Percentiles rank a stretch among this genome's conserved stretches.
phyloP scores from a whole-genome alignment of 2,329 filamentous ascomycete species.

The Trichoderma sp. region DNA sequence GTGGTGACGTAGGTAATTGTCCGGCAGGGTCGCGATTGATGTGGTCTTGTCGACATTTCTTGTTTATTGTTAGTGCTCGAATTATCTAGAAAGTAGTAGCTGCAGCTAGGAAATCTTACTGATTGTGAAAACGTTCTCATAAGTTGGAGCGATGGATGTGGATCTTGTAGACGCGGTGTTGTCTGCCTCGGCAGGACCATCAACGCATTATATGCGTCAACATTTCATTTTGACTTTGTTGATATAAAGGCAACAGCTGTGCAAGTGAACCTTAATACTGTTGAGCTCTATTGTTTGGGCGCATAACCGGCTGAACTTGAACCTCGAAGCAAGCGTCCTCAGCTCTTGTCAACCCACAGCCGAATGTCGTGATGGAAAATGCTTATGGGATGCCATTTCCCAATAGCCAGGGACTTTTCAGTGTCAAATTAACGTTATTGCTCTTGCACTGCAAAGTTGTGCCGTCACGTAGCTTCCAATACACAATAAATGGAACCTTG shows the following conservation, averaged over 20 bases:
- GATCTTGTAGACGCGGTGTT: background rate
- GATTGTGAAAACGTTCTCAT: background rate
- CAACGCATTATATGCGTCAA: background rate
- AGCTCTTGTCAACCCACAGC: background rate
- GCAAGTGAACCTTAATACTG: background rate
- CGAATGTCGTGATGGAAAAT: background rate
- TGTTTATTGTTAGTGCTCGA: background rate
- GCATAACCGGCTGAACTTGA: background rate
- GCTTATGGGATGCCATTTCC: background rate
- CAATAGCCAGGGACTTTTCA: background rate
- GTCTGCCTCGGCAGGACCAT: background rate
- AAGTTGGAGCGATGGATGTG: fast-evolving
- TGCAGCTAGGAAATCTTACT: background rate
- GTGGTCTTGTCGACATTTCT: background rate
- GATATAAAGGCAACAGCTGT: background rate
- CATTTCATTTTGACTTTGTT: background rate
- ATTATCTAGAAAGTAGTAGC: background rate
- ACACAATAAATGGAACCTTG: background rate
- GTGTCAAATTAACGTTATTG: background rate
- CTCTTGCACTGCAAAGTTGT: background rate
- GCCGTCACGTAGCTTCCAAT: background rate
- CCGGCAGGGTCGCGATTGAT: background rate
- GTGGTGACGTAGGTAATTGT: background rate
- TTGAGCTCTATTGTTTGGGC: background rate
- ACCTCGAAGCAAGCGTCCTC: background rate